phyloP scores from a whole-genome alignment of 306 rosid species.

The Trichosanthes truncata region DNA sequence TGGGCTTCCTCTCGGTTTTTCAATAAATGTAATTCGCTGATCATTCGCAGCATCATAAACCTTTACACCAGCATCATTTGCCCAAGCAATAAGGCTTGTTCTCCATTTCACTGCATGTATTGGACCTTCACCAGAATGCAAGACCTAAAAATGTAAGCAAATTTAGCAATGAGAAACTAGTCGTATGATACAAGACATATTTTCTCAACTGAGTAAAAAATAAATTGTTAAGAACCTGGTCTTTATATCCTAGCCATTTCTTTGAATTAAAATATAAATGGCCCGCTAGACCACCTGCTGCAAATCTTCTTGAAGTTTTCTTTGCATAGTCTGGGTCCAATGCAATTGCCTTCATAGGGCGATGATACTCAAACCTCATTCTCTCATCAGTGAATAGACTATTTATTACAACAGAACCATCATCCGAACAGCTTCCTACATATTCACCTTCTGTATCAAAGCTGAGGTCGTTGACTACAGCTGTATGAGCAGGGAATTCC shows the following conservation, averaged over 20 bases:
- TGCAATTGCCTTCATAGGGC: conserved; percentile 91
- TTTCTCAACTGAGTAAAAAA: background rate
- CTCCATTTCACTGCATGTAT: conserved; percentile 97
- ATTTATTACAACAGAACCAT: conserved; percentile 73
- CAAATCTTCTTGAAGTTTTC: conserved; percentile 77
- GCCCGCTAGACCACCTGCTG: conserved; percentile 96
- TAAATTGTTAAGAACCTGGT: conserved; percentile 52
- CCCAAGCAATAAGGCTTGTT: conserved; percentile 95
- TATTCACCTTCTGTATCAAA: conserved; percentile 86
- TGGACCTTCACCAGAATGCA: conserved; percentile 99
- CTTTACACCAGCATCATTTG: conserved; percentile 90
- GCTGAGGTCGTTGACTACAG: conserved; percentile 85
- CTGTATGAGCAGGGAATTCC: conserved; percentile 71
- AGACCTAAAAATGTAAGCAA: conserved; percentile 39
- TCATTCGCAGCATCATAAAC: conserved; percentile 88
- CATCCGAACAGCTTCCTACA: conserved; percentile 95
- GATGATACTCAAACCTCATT: conserved; percentile 87
- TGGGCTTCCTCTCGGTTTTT: conserved; percentile 89
- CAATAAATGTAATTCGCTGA: conserved; percentile 85
- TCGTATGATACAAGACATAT: background rate
- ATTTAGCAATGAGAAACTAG: conserved; percentile 15
- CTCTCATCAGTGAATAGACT: conserved; percentile 78
- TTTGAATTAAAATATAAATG: conserved; percentile 72
- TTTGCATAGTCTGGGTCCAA: conserved; percentile 76
- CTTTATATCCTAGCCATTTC: conserved; percentile 90